Evolutionary conservation across 306 rosid species (phyloP).

Genomic region (Comarum palustre): DNA sequence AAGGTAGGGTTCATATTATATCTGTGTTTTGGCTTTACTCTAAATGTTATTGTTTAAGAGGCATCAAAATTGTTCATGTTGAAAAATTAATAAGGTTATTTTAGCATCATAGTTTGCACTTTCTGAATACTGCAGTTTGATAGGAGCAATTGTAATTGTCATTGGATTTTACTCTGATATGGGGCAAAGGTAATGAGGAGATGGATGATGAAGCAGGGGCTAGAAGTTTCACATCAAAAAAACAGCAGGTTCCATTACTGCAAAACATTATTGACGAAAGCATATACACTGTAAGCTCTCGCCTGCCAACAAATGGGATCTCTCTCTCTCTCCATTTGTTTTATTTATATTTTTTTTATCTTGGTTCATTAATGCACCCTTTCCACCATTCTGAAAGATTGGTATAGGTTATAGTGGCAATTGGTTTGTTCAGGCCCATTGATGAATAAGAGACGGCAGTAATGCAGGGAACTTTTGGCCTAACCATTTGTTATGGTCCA

Average conservation of each 20-base stretch:
- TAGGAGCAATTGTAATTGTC: slow-evolving; percentile 77
- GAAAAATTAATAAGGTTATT: background rate
- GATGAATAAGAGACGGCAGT: background rate
- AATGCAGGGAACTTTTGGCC: slow-evolving; percentile 5
- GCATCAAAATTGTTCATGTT: background rate
- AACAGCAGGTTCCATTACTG: slow-evolving; percentile 48
- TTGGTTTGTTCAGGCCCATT: slow-evolving; percentile 7
- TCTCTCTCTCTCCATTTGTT: background rate
- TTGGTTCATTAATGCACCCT: background rate
- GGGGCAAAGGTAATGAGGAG: slow-evolving; percentile 79
- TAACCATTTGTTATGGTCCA: background rate
- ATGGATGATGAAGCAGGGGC: slow-evolving; percentile 25
- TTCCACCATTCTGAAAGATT: slow-evolving; percentile 6
- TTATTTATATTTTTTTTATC: background rate
- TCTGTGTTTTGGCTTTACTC: background rate
- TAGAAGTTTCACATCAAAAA: slow-evolving; percentile 38
- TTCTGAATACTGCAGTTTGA: slow-evolving; percentile 55
- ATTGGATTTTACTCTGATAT: slow-evolving; percentile 67
- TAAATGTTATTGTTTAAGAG: background rate
- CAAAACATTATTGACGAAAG: slow-evolving; percentile 33
- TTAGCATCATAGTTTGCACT: slow-evolving; percentile 13
- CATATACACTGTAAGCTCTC: slow-evolving; percentile 12
- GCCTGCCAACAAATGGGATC: slow-evolving; percentile 14
- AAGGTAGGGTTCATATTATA: slow-evolving; percentile 45
- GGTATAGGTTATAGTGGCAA: slow-evolving; percentile 8